Evolutionary conservation across 306 rosid genomes (phyloP).

Genomic region (Astragalus glycyphyllos): DNA sequence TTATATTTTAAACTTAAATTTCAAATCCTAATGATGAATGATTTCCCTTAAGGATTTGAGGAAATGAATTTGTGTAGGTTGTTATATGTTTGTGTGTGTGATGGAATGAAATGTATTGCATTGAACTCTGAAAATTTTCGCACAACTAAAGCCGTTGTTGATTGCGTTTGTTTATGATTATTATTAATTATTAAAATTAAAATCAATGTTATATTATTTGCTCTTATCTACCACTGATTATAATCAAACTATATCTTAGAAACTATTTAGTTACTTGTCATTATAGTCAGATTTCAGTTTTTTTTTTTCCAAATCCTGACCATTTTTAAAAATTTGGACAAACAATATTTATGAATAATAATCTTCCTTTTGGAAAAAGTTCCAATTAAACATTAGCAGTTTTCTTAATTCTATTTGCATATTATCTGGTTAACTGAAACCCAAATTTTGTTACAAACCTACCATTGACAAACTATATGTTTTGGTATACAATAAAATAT

Average conservation of each 20-base stretch:
- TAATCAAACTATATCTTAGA: slow-evolving; percentile 3
- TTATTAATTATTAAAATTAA: neutral
- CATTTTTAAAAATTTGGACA: neutral
- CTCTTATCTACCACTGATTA: neutral
- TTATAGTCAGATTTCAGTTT: neutral
- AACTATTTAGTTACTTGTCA: neutral
- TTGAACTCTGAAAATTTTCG: neutral
- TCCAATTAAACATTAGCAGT: too few relatives aligned
- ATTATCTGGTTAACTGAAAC: too few relatives aligned
- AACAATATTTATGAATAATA: neutral
- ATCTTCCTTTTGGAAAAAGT: too few relatives aligned
- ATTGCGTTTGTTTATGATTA: slow-evolving; percentile 1
- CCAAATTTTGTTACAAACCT: too few relatives aligned
- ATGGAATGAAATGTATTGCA: slow-evolving; percentile 10
- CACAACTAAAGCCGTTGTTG: neutral
- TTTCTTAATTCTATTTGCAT: too few relatives aligned
- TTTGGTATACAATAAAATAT: neutral
- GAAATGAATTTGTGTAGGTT: slow-evolving; percentile 1
- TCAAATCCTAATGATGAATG: slow-evolving; percentile 1
- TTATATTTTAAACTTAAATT: slow-evolving; percentile 8
- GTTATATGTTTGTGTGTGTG: slow-evolving; percentile 16
- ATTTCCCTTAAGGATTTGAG: neutral
- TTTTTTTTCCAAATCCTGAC: neutral
- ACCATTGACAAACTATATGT: too few relatives aligned
- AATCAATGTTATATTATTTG: neutral